phyloP scores from a whole-genome alignment of 805 yeast genomes.

The Yamadazyma insecticola region DNA sequence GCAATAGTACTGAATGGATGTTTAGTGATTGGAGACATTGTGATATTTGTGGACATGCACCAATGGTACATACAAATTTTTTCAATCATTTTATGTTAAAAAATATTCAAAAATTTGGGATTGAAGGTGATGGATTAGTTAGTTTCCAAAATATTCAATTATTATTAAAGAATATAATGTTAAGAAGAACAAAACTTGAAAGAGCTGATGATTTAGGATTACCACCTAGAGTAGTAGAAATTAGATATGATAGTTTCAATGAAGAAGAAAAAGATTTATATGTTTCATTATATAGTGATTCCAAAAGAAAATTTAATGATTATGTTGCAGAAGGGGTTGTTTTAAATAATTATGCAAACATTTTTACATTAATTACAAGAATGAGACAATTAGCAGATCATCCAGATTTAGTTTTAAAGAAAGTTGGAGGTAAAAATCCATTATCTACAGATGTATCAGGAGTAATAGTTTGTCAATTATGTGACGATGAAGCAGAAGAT shows the following conservation, averaged over 20 bases:
- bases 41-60: slow-evolving; percentile 82
- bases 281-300: slow-evolving; percentile 80
- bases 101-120: slow-evolving; percentile 83
- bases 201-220: slow-evolving; percentile 96
- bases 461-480: slow-evolving; percentile 76
- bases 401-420: slow-evolving; percentile 87
- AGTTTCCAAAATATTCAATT: slow-evolving; percentile 76
- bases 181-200: slow-evolving; percentile 91
- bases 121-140: slow-evolving; percentile 72
- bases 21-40: slow-evolving; percentile 82
- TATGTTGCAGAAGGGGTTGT: slow-evolving; percentile 97
- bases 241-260: slow-evolving; percentile 82
- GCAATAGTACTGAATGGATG: slow-evolving; percentile 78
- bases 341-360: slow-evolving; percentile 92
- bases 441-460: slow-evolving; percentile 39
- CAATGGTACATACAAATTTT: slow-evolving; percentile 92
- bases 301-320: slow-evolving; percentile 82
- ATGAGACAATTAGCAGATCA: slow-evolving; percentile 99
- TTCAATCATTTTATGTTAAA: slow-evolving; percentile 95
- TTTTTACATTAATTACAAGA: slow-evolving; percentile 90
- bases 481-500: slow-evolving; percentile 98
- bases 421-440: slow-evolving; percentile 42
- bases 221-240: slow-evolving; percentile 92
- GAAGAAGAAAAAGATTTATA: slow-evolving; percentile 94
- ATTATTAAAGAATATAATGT: slow-evolving; percentile 75